phyloP scores from a whole-genome alignment of 2,329 filamentous ascomycete species.

The Talaromyces atroroseus region DNA sequence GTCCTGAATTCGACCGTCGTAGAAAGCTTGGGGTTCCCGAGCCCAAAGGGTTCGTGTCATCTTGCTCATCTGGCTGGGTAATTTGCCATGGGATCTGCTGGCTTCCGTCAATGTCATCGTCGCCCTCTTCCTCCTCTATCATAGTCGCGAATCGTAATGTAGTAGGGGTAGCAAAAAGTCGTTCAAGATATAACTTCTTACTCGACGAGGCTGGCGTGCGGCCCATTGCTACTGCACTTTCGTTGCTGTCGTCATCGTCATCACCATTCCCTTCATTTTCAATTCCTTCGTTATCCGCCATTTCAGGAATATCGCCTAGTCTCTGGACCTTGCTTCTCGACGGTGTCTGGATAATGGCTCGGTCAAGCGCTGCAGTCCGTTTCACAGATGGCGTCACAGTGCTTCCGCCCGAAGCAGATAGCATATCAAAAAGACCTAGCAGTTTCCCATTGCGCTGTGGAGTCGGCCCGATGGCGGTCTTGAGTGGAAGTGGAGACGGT shows the following conservation, averaged over 20 bases:
- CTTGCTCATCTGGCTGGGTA: slow-evolving; percentile 6
- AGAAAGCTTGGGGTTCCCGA: slow-evolving; percentile 38
- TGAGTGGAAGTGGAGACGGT: slow-evolving; percentile 29
- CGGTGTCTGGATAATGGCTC: slow-evolving; percentile 32
- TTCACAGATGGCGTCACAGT: slow-evolving; percentile 29
- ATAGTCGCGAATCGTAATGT: slow-evolving; percentile 38
- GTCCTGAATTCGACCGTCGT: slow-evolving; percentile 31
- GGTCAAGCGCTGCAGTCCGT: slow-evolving; percentile 22
- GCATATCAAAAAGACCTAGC: slow-evolving; percentile 44
- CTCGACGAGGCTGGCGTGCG: slow-evolving; percentile 41
- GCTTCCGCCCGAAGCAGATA: slow-evolving; percentile 37
- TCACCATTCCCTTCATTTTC: neutral
- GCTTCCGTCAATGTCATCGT: neutral
- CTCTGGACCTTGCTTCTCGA: slow-evolving; percentile 28
- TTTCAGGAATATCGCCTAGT: slow-evolving; percentile 9
- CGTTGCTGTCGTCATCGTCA: slow-evolving; percentile 14
- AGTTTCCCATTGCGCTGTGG: slow-evolving; percentile 46
- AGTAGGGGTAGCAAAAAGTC: slow-evolving; percentile 43
- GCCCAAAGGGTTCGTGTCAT: slow-evolving; percentile 16
- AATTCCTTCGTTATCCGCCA: neutral
- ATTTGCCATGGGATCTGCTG: slow-evolving; percentile 8
- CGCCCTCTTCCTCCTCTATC: slow-evolving; percentile 29
- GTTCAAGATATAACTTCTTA: slow-evolving; percentile 41
- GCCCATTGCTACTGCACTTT: slow-evolving; percentile 10
- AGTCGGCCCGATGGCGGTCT: slow-evolving; percentile 42